A percentile compares a stretch with the other conserved stretches of the same genome.
Conservation (phyloP, 2,329 filamentous ascomycete species). For the Dactylella cylindrospora region DNA sequence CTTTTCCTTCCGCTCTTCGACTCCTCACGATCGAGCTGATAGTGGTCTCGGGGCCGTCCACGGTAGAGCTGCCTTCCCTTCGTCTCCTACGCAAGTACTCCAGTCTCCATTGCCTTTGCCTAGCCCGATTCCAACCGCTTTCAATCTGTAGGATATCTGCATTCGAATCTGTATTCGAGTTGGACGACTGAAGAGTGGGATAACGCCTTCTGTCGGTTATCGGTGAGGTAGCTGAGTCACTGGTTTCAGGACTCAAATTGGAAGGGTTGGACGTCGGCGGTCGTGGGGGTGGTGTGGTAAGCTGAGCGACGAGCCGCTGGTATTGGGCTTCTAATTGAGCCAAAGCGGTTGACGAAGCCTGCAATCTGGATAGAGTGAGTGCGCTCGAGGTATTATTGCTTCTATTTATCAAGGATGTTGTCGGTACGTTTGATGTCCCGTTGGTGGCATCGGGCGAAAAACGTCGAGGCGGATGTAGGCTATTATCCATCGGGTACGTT, state of each 20-base stretch:
- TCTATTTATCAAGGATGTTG: slow-evolving; percentile 19
- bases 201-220: slow-evolving; percentile 29
- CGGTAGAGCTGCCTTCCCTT: slow-evolving; percentile 23
- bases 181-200: slow-evolving; percentile 43
- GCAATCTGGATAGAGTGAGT: slow-evolving; percentile 33
- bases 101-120: slow-evolving; percentile 44
- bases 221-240: slow-evolving; percentile 22
- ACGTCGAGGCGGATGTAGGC: slow-evolving; percentile 19
- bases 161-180: slow-evolving; percentile 37
- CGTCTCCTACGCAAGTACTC: slow-evolving; percentile 26
- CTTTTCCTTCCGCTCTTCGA: slow-evolving; percentile 46
- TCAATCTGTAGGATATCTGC: slow-evolving; percentile 45
- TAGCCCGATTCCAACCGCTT: slow-evolving; percentile 46
- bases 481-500: slow-evolving; percentile 13
- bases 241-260: slow-evolving; percentile 12
- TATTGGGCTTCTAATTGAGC: slow-evolving; percentile 43
- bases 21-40: slow-evolving; percentile 25
- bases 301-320: slow-evolving; percentile 36
- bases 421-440: slow-evolving; percentile 8
- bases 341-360: slow-evolving; percentile 36
- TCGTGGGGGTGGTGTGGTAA: slow-evolving; percentile 33
- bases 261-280: slow-evolving; percentile 34
- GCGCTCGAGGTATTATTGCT: slow-evolving; percentile 35
- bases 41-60: slow-evolving; percentile 16
- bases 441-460: slow-evolving; percentile 8